Evolutionary conservation across 306 rosid species (phyloP), one percentile per base, ranked within the genome.

Genomic region (Castanopsis chinensis): DNA sequence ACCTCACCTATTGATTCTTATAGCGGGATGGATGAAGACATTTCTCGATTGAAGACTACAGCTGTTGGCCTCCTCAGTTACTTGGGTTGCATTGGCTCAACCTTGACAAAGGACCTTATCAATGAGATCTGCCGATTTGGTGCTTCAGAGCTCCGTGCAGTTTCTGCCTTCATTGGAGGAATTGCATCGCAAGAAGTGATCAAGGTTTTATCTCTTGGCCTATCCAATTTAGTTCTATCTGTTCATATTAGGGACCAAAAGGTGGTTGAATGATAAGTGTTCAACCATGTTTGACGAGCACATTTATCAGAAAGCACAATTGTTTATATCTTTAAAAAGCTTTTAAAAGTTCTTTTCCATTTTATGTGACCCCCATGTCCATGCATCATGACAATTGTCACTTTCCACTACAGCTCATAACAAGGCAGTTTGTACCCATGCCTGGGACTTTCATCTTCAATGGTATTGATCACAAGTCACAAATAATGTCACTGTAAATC

Each of bases 51-150:
- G 83, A 95, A 95, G 89, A 89, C 96, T 73, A 92, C 96, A 49
- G 94, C 97, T 64, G 83, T 86, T 77, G 76, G 96, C 83, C 87
- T 95, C 60, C 97, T 95, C 6, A 81, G 54, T 79, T 98, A 95
- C 82, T 82, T 95, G 90, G 99, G 99, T 81, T 92, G 96, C 92
- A 95, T 84, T 52, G 95, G 98, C 25, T 75, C 91, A 57, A 86
- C 90, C 57, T 75, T 95, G 84, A 85, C 97, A 17, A 98, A 95
- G 86, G 99, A 95, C 85, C 99, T 95, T 82, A 90, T 95, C 78
- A 90, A 91, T 68, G 99, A 95, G 88, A 95, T 95, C 94, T 93
- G 99, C 83, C 94, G 99, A 74, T 95, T 92, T 70, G 99, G 99
- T 79, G 98, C 98, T 30, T 88, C 99, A 0, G 98, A 95, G 87